These are phyloP conservation scores for Mucor lusitanicus DNA, from an alignment of 371 early-diverging fungal genomes.

Conservation along the genomic window DNA sequence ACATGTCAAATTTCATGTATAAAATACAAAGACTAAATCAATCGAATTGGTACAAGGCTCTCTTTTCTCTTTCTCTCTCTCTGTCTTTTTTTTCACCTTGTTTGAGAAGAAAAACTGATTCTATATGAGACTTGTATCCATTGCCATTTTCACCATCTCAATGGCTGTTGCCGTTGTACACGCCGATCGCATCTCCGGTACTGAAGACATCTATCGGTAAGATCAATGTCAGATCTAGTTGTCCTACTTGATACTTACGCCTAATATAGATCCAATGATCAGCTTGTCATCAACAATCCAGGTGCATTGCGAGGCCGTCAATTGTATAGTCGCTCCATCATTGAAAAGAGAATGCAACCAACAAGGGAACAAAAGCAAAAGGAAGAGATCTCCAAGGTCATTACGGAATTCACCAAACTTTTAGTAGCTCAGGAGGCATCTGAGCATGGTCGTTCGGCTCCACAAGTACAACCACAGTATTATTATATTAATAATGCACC, in stretches of 20 bases:
- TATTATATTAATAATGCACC: not conserved
- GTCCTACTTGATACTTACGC: not conserved
- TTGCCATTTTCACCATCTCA: slow-evolving; percentile 7
- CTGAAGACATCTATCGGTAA: slow-evolving; percentile 5
- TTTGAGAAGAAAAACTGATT: not conserved
- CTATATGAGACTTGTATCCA: slow-evolving; percentile 8
- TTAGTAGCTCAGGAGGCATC: not conserved
- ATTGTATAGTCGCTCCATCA: not conserved
- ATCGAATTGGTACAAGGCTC: not conserved
- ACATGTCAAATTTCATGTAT: slow-evolving; percentile 3
- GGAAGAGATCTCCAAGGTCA: not conserved
- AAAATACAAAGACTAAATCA: not conserved
- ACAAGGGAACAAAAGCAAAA: not conserved
- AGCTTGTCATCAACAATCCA: not conserved
- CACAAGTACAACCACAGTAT: slow-evolving; percentile 1
- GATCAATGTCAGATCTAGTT: not conserved
- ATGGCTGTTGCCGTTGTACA: slow-evolving; percentile 8
- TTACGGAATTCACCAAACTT: not conserved
- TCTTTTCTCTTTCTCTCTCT: not conserved
- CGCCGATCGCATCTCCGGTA: not conserved
- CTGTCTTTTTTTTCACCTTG: not conserved
- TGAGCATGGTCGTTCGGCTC: not conserved
- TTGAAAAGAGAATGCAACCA: slow-evolving; percentile 1
- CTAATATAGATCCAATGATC: not conserved
- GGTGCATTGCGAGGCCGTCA: not conserved